Evolutionary conservation across 2,329 filamentous ascomycete species (phyloP).

Genomic region (Beauveria scarabaeidicola): DNA sequence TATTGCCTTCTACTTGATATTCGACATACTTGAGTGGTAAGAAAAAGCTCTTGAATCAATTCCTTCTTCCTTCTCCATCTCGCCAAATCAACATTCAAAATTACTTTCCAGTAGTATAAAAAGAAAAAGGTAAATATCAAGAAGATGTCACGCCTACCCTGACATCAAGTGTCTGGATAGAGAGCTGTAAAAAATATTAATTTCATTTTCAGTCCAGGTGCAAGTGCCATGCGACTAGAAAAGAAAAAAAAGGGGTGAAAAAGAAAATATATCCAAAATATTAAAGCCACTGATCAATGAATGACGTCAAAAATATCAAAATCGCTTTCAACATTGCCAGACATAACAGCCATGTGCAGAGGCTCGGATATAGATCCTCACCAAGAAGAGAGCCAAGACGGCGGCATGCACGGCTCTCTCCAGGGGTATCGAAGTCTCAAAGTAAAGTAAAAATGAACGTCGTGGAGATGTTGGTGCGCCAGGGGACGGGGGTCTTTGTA

Average conservation of each 20-base stretch:
- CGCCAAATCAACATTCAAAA: not conserved
- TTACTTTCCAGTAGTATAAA: not conserved
- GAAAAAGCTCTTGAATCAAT: not conserved
- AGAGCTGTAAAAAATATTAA: not conserved
- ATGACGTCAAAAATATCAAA: conserved; percentile 5
- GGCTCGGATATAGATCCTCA: conserved; percentile 9
- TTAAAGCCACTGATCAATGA: not conserved
- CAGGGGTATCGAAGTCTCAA: conserved; percentile 9
- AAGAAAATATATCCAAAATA: conserved; percentile 5
- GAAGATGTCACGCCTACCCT: not conserved
- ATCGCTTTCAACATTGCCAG: conserved; percentile 7
- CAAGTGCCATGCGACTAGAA: not conserved
- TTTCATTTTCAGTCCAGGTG: not conserved
- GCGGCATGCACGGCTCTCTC: not conserved
- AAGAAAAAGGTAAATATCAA: conserved; percentile 1
- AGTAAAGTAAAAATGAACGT: conserved; percentile 8
- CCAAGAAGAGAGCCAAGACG: not conserved
- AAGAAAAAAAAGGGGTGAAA: not conserved
- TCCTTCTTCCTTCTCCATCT: not conserved
- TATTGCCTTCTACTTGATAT: not conserved
- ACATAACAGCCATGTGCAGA: not conserved
- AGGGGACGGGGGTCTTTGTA: conserved; percentile 1
- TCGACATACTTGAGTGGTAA: not conserved
- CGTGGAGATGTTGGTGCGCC: conserved; percentile 1
- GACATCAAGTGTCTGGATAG: not conserved